phyloP scores from a whole-genome alignment of 78 protist genomes.

The Emiliania huxleyi region DNA sequence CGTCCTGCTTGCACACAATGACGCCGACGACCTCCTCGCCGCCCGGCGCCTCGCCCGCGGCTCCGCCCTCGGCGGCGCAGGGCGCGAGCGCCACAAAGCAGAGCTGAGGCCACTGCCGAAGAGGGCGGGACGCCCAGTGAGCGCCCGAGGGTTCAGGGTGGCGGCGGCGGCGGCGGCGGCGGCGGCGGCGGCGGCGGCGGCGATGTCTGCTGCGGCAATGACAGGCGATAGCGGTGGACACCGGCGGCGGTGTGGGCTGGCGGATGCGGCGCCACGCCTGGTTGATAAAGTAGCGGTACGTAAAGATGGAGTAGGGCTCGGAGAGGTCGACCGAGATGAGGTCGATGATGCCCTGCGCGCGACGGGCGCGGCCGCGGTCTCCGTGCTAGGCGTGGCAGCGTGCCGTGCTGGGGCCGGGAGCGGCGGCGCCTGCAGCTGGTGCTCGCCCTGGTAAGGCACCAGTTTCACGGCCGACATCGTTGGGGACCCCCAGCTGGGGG shows the following conservation, averaged over 20 bases:
- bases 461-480: no score
- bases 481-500: no score
- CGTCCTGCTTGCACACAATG: conserved; percentile 39
- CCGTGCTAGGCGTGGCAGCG: no score
- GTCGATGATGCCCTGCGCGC: conserved; percentile 29
- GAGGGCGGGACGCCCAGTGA: no score
- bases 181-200: no score
- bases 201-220: no score
- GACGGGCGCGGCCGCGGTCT: background rate
- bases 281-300: conserved; percentile 88
- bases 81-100: background rate
- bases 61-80: background rate
- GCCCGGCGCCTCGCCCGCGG: no score
- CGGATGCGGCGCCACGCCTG: no score
- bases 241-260: no score
- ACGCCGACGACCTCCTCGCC: conserved; percentile 17
- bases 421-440: conserved; percentile 39
- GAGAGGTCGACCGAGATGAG: conserved; percentile 76
- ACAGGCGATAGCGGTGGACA: no score
- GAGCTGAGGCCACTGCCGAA: conserved; percentile 44
- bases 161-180: no score
- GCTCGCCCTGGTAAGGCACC: conserved; percentile 30
- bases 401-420: background rate
- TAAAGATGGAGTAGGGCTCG: conserved; percentile 94
- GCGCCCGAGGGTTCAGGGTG: no score